phyloP scores from a whole-genome alignment of 768 basidiomycete genomes.

The Melanogaster broomeanus region DNA sequence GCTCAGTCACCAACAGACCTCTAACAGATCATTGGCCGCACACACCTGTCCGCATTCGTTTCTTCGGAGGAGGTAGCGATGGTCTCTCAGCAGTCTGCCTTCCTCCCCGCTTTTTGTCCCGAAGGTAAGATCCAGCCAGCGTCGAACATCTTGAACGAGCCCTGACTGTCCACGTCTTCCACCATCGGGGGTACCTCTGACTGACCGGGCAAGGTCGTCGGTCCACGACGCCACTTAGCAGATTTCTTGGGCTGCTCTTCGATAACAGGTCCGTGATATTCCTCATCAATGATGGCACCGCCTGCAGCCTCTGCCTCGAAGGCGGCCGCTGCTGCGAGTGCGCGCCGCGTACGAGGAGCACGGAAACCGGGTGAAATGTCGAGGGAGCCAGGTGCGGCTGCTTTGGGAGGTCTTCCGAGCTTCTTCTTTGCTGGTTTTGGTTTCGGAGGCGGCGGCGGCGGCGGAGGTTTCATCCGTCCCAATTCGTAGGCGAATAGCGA shows the following conservation, averaged over 20 bases:
- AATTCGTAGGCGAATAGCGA: slow-evolving; percentile 73
- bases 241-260: slow-evolving; percentile 30
- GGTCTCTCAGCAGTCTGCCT: slow-evolving; percentile 47
- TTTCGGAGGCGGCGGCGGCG: slow-evolving; percentile 53
- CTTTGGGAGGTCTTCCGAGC: slow-evolving; percentile 22
- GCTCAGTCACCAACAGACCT: not conserved
- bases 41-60: slow-evolving; percentile 50
- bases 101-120: slow-evolving; percentile 66
- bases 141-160: slow-evolving; percentile 82
- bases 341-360: slow-evolving; percentile 51
- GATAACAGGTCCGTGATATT: not conserved
- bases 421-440: slow-evolving; percentile 46
- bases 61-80: slow-evolving; percentile 53
- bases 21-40: not conserved
- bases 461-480: slow-evolving; percentile 58
- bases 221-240: slow-evolving; percentile 20
- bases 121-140: slow-evolving; percentile 85
- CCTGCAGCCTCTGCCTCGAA: slow-evolving; percentile 43
- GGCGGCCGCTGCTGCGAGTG: slow-evolving; percentile 41
- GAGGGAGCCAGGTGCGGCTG: slow-evolving; percentile 23
- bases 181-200: slow-evolving; percentile 57
- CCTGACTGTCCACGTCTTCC: slow-evolving; percentile 67
- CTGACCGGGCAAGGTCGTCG: slow-evolving; percentile 22
- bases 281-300: slow-evolving; percentile 9
- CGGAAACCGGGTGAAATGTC: slow-evolving; percentile 48